Conservation (phyloP, 2,329 filamentous ascomycete species). For the Parastagonospora avenae region DNA sequence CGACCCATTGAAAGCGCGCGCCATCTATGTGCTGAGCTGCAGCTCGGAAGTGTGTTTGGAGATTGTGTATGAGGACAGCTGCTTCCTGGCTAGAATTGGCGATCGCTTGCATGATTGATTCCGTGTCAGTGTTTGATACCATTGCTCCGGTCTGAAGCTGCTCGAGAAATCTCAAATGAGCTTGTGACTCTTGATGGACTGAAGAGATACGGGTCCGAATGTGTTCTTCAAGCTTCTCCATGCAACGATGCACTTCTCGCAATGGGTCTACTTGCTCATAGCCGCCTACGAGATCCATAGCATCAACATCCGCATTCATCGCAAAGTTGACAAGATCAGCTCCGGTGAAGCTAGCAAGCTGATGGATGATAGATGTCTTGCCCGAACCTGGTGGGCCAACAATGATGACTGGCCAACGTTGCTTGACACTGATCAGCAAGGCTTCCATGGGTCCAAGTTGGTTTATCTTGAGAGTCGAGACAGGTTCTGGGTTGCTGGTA, state of each 20-base stretch:
- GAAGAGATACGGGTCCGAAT: conserved; percentile 50
- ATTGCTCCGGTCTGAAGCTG: conserved; percentile 13
- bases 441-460: conserved; percentile 80
- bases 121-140: conserved; percentile 4
- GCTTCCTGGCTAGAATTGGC: conserved; percentile 17
- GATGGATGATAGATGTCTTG: conserved; percentile 79
- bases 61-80: conserved; percentile 52
- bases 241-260: conserved; percentile 69
- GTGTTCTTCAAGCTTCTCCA: conserved; percentile 59
- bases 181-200: conserved; percentile 7
- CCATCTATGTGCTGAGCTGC: conserved; percentile 65
- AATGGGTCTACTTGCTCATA: conserved; percentile 92
- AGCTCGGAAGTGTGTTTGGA: conserved; percentile 57
- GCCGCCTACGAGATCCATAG: conserved; percentile 94
- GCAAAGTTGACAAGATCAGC: conserved; percentile 80
- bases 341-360: conserved; percentile 79
- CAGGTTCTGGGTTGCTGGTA: conserved; percentile 30
- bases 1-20: conserved; percentile 93
- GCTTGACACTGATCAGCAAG: conserved; percentile 82
- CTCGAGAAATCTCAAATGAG: conserved; percentile 27
- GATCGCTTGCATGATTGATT: conserved; percentile 16
- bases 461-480: conserved; percentile 39
- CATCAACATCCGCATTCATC: conserved; percentile 93
- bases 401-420: conserved; percentile 86
- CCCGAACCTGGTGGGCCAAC: conserved; percentile 85